A percentile compares a stretch with the other conserved stretches of the same genome.
phyloP scores from a whole-genome alignment of 139 green algal species.

The Coelastrella sp. region DNA sequence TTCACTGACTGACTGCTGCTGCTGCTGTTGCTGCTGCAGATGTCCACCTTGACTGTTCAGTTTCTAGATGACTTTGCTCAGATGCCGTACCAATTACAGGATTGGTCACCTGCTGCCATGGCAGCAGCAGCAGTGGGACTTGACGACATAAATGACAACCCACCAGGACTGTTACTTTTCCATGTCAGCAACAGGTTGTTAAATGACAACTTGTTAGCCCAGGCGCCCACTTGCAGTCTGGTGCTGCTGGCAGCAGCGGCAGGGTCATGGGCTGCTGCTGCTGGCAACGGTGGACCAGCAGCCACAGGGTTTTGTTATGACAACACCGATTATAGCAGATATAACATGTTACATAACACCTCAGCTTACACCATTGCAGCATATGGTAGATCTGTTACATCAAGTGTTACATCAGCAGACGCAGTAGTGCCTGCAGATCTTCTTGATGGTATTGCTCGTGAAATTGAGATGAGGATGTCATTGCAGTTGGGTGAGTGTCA shows the following conservation, averaged over 20 bases:
- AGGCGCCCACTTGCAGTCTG: background rate
- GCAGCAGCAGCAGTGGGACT: constrained; percentile 43
- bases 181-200: background rate
- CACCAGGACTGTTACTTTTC: constrained; percentile 5
- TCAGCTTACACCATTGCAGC: background rate
- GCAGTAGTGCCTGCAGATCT: constrained; percentile 16
- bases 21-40: background rate
- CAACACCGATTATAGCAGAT: background rate
- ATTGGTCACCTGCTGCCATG: constrained; percentile 1
- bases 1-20: background rate
- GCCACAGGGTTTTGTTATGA: constrained; percentile 10
- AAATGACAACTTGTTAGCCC: background rate
- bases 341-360: background rate
- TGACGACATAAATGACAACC: background rate
- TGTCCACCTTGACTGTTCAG: background rate
- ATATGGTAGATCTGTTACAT: background rate
- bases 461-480: constrained; percentile 8
- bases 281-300: background rate
- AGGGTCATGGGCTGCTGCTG: background rate
- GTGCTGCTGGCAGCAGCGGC: constrained; percentile 35
- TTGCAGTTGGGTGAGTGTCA: constrained; percentile 16
- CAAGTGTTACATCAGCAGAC: background rate
- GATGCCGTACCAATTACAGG: background rate
- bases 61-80: background rate
- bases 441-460: constrained; percentile 8